Evolutionary conservation across 2,329 filamentous ascomycete species (phyloP).

Genomic region (Paraconiothyrium brasiliense): DNA sequence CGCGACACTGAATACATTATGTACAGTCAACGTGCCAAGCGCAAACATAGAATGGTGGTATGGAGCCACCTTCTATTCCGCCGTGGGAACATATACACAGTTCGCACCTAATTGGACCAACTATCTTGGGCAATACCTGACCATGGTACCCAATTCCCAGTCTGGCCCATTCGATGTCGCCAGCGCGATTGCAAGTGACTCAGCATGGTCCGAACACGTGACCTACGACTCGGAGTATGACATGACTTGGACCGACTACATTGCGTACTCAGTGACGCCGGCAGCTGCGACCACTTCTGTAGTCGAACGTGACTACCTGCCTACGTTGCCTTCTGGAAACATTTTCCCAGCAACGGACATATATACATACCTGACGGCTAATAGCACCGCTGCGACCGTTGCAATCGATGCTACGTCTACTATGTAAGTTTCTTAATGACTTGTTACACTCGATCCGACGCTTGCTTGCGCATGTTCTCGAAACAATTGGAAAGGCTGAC

Average conservation of each 20-base stretch:
- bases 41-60: conserved; percentile 48
- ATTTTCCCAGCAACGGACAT: conserved; percentile 31
- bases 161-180: conserved; percentile 35
- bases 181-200: conserved; percentile 33
- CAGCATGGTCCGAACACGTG: conserved; percentile 31
- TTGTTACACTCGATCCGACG: background rate
- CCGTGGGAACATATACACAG: conserved; percentile 32
- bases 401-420: conserved; percentile 26
- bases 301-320: conserved; percentile 34
- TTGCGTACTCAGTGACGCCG: conserved; percentile 39
- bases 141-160: conserved; percentile 31
- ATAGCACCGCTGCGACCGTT: conserved; percentile 26
- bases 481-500: conserved; percentile 12
- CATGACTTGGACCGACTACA: conserved; percentile 31
- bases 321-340: conserved; percentile 33
- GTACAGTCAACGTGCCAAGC: conserved; percentile 46
- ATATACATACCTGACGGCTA: conserved; percentile 22
- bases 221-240: conserved; percentile 35
- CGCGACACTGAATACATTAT: conserved; percentile 29
- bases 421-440: conserved; percentile 3
- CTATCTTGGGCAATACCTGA: conserved; percentile 23
- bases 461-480: background rate
- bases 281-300: conserved; percentile 43
- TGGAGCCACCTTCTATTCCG: conserved; percentile 36
- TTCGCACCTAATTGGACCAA: conserved; percentile 30